phyloP scores from a whole-genome alignment of 768 basidiomycete species.

The Pseudohyphozyma bogoriensis region DNA sequence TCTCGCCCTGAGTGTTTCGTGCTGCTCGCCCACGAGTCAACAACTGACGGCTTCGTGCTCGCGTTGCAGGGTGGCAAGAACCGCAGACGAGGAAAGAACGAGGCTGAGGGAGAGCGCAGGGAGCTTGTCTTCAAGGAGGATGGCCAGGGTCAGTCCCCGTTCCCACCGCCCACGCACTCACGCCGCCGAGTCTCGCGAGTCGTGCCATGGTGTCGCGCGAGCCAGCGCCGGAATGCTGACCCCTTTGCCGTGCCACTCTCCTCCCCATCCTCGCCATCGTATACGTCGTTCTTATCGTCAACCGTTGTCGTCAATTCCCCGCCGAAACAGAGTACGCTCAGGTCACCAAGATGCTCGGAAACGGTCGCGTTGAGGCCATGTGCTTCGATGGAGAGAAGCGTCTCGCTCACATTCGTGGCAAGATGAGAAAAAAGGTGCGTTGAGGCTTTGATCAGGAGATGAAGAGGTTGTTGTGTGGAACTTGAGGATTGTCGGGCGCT shows the following conservation, averaged over 20 bases:
- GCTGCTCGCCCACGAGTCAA: no score
- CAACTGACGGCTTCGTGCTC: no score
- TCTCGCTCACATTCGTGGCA: constrained; percentile 93
- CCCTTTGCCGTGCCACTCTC: not conserved
- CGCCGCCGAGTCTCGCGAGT: no score
- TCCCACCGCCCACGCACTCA: not conserved
- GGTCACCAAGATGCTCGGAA: constrained; percentile 96
- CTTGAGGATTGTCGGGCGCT: not conserved
- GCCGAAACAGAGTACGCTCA: constrained; percentile 71
- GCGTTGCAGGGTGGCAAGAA: constrained; percentile 99
- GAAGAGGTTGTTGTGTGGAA: not conserved
- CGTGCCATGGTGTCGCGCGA: no score
- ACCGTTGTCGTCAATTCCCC: not conserved
- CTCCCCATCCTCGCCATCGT: not conserved
- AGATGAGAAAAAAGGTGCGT: constrained; percentile 96
- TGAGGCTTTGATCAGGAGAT: not conserved
- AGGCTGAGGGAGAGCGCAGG: constrained; percentile 97
- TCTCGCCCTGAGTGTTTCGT: no score
- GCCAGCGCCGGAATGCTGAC: not conserved
- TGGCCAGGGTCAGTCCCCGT: constrained; percentile 59
- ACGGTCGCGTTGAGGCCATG: constrained; percentile 87
- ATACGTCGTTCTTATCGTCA: not conserved
- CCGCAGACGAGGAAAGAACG: constrained; percentile 98
- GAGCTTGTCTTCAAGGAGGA: constrained; percentile 98
- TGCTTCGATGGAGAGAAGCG: constrained; percentile 99